Percentiles rank a stretch among this genome's conserved stretches.
phyloP scores from a whole-genome alignment of 495 filamentous ascomycete species.

The Penicillium salamii region DNA sequence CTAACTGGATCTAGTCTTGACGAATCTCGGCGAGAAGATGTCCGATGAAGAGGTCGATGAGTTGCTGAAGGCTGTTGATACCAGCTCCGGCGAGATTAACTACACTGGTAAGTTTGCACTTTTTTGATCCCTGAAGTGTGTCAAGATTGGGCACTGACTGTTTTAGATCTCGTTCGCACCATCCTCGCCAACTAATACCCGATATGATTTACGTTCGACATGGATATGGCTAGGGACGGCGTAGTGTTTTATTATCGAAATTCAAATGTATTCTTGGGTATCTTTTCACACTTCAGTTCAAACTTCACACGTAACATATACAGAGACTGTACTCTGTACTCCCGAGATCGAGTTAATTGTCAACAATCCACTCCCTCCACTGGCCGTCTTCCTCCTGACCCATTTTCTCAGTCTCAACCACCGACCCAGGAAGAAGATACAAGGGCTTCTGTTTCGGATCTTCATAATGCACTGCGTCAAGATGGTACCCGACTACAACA shows the following conservation, averaged over 20 bases:
- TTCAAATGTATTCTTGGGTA: constrained; percentile 6
- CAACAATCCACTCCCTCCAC: constrained; percentile 28
- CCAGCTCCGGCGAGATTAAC: constrained; percentile 91
- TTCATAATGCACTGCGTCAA: constrained; percentile 38
- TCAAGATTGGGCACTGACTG: background rate
- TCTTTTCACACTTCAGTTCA: background rate
- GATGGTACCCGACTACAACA: constrained; percentile 60
- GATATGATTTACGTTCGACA: constrained; percentile 18
- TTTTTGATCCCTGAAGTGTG: too few relatives aligned
- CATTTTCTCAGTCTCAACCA: constrained; percentile 50
- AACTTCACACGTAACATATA: background rate
- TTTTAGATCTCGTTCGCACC: constrained; percentile 83
- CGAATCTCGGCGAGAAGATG: constrained; percentile 98
- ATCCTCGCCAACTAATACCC: constrained; percentile 82
- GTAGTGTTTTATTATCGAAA: constrained; percentile 9
- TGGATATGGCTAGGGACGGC: constrained; percentile 13
- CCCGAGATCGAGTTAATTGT: too few relatives aligned
- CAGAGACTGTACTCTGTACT: too few relatives aligned
- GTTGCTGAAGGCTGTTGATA: constrained; percentile 94
- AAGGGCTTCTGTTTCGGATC: constrained; percentile 39
- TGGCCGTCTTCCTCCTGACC: constrained; percentile 26
- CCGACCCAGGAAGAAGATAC: constrained; percentile 58
- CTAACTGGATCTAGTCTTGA: constrained; percentile 60
- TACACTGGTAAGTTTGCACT: constrained; percentile 69
- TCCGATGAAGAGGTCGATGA: constrained; percentile 98